Percentiles rank a stretch among this genome's conserved stretches.
phyloP scores from a whole-genome alignment of 1,139 yeast genomes.

The Yamadazyma taylorii region DNA sequence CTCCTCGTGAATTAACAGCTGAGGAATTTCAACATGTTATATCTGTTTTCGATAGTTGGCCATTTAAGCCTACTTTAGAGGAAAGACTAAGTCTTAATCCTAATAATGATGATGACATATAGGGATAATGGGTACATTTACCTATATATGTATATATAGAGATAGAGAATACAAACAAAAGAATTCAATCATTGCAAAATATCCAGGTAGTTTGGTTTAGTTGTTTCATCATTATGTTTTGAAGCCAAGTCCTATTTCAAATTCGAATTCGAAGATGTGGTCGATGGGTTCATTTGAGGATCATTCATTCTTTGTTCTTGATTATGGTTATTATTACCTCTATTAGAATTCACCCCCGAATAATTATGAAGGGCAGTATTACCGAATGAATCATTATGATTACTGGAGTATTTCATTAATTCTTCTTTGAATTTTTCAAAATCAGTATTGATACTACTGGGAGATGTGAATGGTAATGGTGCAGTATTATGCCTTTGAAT shows the following conservation, averaged over 20 bases:
- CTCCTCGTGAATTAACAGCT: constrained; percentile 49
- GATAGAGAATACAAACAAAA: too few relatives aligned
- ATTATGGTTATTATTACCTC: too few relatives aligned
- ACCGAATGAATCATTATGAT: background rate
- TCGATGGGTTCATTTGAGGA: too few relatives aligned
- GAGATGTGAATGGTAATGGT: constrained; percentile 6
- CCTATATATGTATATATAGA: too few relatives aligned
- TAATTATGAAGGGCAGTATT: background rate
- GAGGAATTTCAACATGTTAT: constrained; percentile 56
- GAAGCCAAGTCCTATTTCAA: too few relatives aligned
- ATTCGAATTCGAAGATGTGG: too few relatives aligned
- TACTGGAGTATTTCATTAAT: constrained; percentile 1
- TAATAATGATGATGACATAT: constrained; percentile 7
- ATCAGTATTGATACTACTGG: constrained; percentile 8
- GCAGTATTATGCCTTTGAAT: constrained; percentile 6
- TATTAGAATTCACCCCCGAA: background rate
- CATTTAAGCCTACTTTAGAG: constrained; percentile 66
- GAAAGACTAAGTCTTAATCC: constrained; percentile 14
- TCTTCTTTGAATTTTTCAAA: constrained; percentile 8
- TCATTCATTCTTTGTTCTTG: too few relatives aligned
- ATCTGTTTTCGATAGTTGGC: constrained; percentile 67
- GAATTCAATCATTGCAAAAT: too few relatives aligned
- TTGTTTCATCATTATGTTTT: background rate
- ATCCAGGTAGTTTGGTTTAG: too few relatives aligned
- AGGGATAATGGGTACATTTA: too few relatives aligned